Evolutionary conservation across 768 basidiomycete genomes (phyloP).

Genomic region (Trichaptum fuscoviolaceum): DNA sequence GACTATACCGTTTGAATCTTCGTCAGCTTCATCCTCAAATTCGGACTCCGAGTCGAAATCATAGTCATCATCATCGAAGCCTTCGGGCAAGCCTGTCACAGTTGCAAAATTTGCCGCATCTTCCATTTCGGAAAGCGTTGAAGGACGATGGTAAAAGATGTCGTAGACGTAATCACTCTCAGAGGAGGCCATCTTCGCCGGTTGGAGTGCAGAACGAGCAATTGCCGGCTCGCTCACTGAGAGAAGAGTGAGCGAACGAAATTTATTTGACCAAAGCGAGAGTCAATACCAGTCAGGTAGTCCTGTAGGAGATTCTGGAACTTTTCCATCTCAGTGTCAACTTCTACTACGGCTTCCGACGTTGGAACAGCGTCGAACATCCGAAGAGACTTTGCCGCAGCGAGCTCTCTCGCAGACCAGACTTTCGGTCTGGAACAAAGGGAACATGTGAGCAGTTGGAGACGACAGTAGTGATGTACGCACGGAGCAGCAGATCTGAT

Average conservation of each 20-base stretch:
- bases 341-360: constrained; percentile 21
- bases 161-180: constrained; percentile 77
- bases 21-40: constrained; percentile 70
- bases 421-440: constrained; percentile 46
- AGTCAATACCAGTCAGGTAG: constrained; percentile 47
- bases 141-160: constrained; percentile 70
- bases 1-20: constrained; percentile 44
- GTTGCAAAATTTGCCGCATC: constrained; percentile 52
- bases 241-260: neutral
- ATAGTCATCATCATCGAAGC: constrained; percentile 33
- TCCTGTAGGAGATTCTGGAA: constrained; percentile 75
- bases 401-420: constrained; percentile 45
- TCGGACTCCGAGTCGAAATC: constrained; percentile 63
- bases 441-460: neutral
- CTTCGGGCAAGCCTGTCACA: constrained; percentile 28
- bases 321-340: constrained; percentile 66
- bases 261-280: neutral
- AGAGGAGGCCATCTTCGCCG: neutral
- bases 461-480: constrained; percentile 7
- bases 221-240: constrained; percentile 5
- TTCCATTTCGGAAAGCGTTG: constrained; percentile 55
- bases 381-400: constrained; percentile 35
- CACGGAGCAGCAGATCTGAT: constrained; percentile 21
- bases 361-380: constrained; percentile 69
- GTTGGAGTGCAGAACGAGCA: neutral